Evolutionary conservation across 1,139 yeast genomes (phyloP), one percentile per base, ranked within the genome.

Genomic region (Yamadazyma kanchanaburiensis): DNA sequence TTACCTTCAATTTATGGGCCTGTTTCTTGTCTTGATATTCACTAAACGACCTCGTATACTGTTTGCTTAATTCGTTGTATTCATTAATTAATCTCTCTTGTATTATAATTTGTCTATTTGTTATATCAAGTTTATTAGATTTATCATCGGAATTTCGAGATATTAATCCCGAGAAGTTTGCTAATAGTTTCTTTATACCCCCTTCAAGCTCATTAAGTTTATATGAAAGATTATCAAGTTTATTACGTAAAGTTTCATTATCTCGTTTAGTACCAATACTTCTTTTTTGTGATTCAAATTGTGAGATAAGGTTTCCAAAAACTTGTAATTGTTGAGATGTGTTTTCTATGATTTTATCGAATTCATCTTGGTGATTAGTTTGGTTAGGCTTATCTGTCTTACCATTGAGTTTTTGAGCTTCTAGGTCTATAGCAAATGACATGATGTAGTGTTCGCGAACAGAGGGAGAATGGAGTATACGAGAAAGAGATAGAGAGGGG

Each of bases 381-480:
- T 18, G 30, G 7, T 28, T 38, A 24, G 30, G 33, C 12, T 6
- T 21, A 12, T 19, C n/a, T 13, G 12, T 15, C 19, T 39, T 24
- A 10, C 18, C 25, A 12, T 13, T 19, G 7, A 33, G 15, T 23
- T 40, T 57, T 40, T 77, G 83, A 2, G 82, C 74, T 48, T 77
- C 84, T 9, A 74, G 40, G 49, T 77, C 84, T 26, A 58, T 59
- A 25, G 80, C 77, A 59, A 78, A 77, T 3, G 85, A 78, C 85
- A 78, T 78, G 20, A 18, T 18, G n/a, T n/a, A n/a, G n/a, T n/a
- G n/a, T n/a, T n/a, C n/a, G n/a, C n/a, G n/a, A n/a, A n/a, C n/a
- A n/a, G n/a, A n/a, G n/a, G n/a, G n/a, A n/a, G n/a, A n/a, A n/a
- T n/a, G n/a, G n/a, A n/a, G n/a, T n/a, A n/a, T n/a, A n/a, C n/a